Percentiles rank a stretch among this genome's conserved stretches.
Evolutionary conservation across 2,329 filamentous ascomycete genomes (phyloP).

Genomic region (Verticillium nubilum): DNA sequence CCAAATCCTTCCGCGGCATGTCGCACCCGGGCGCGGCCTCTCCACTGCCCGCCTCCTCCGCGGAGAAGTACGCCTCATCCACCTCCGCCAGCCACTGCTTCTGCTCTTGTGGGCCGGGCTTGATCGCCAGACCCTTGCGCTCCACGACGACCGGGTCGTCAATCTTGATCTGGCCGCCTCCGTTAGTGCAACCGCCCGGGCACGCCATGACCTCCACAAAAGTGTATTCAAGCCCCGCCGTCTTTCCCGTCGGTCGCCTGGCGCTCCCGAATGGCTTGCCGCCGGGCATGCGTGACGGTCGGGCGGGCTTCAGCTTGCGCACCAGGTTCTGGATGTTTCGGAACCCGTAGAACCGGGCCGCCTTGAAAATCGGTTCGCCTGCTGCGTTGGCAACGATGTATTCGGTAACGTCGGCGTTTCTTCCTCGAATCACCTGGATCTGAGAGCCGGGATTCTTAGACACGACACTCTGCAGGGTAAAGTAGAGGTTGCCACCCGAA

Average conservation of each 20-base stretch:
- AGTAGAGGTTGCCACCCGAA: constrained; percentile 84
- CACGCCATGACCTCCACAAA: constrained; percentile 99
- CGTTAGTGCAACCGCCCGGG: constrained; percentile 97
- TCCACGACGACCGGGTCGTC: constrained; percentile 64
- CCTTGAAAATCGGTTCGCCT: constrained; percentile 62
- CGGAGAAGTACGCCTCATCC: constrained; percentile 87
- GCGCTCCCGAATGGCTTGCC: constrained; percentile 55
- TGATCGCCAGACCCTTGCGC: constrained; percentile 40
- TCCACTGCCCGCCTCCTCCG: constrained; percentile 45
- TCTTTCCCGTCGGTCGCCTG: constrained; percentile 45
- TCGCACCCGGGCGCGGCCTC: constrained; percentile 18
- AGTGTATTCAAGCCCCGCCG: constrained; percentile 61
- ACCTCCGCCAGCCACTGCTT: constrained; percentile 78
- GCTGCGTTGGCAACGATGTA: constrained; percentile 60
- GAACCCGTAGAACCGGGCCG: constrained; percentile 94
- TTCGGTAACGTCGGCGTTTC: constrained; percentile 88
- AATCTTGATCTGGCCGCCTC: constrained; percentile 89
- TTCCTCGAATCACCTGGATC: constrained; percentile 67
- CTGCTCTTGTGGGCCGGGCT: constrained; percentile 71
- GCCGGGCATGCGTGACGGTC: constrained; percentile 73
- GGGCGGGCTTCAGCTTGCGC: constrained; percentile 78
- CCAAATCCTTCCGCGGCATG: constrained; percentile 30
- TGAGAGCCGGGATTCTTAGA: constrained; percentile 64
- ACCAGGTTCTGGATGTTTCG: constrained; percentile 98
- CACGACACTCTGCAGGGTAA: constrained; percentile 72